Conservation (phyloP, 2,329 filamentous ascomycete genomes). For the Setomelanomma holmii region DNA sequence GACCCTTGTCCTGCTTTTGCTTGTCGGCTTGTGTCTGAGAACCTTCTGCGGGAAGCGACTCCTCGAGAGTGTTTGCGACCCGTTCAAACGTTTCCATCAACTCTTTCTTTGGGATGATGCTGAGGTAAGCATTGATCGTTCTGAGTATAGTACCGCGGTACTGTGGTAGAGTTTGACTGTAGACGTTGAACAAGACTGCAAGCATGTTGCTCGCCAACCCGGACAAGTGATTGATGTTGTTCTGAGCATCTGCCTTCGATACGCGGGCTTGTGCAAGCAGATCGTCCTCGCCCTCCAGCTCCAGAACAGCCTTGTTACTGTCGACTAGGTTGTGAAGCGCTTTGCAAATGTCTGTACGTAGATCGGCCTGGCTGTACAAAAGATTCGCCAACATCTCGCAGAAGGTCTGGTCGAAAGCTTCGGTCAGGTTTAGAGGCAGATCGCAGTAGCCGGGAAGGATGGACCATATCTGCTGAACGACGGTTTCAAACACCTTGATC, state of each 20-base stretch:
- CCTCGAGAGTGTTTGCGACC: conserved; percentile 83
- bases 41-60: conserved; percentile 67
- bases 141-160: conserved; percentile 89
- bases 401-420: conserved; percentile 84
- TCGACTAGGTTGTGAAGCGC: conserved; percentile 87
- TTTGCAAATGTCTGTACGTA: conserved; percentile 86
- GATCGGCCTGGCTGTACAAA: conserved; percentile 87
- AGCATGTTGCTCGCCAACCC: conserved; percentile 85
- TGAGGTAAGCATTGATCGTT: conserved; percentile 93
- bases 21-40: conserved; percentile 69
- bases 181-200: conserved; percentile 98
- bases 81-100: conserved; percentile 87
- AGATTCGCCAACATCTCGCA: conserved; percentile 91
- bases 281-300: conserved; percentile 72
- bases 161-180: conserved; percentile 93
- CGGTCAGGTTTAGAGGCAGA: conserved; percentile 74
- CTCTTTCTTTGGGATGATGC: conserved; percentile 80
- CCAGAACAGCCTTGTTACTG: conserved; percentile 82
- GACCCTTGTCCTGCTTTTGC: conserved; percentile 66
- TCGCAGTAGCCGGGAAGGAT: conserved; percentile 94
- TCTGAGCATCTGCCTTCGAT: conserved; percentile 74
- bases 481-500: conserved; percentile 95
- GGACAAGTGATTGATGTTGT: conserved; percentile 83
- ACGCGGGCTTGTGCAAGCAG: conserved; percentile 80
- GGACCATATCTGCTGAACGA: conserved; percentile 95